Evolutionary conservation across 2,329 filamentous ascomycete genomes (phyloP), one percentile per base, ranked within the genome.

Genomic region (Cercospora berteroae): DNA sequence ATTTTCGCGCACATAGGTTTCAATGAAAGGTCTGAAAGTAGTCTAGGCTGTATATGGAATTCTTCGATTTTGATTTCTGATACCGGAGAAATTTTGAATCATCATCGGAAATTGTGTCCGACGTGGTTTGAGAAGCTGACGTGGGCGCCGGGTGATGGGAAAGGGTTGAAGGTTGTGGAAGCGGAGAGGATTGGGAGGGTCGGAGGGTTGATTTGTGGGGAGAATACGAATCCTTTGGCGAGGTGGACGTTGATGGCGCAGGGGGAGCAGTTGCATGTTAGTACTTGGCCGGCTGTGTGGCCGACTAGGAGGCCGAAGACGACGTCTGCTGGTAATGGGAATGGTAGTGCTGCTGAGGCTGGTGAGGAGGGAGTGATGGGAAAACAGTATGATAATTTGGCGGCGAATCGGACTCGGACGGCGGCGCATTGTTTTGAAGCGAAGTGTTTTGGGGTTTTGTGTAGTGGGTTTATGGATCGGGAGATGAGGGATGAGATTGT

Each of bases 341-440:
- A 18, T 48, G 39, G 10, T 2, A n/a, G 4, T 39, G 36, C 16
- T 44, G n/a, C 18, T 20, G 42, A 12, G 25, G 16, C 39, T 8
- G 60, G 44, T 10, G 39, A 52, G 1, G 59, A 31, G 39, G 42
- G 64, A 27, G 60, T 33, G 5, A 48, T 33, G 18, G 70, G 67
- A 6, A 75, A 71, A 64, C 83, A 86, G 52, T 87, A 86, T 69
- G 83, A 87, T 69, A 86, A 87, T 67, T 76, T 86, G 1, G 77
- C 81, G 0, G 85, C 85, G 0, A 87, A 87, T 68, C 77, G 80
- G n/a, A 84, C 78, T 0, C 77, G 85, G 2, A 81, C 83, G 2
- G 84, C 84, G 0, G 84, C 84, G 0, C 85, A 87, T 72, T 87
- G 84, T 69, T 87, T 88, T 69, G 86, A 87, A 64, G 85, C 83